Base-by-base conservation (phyloP, 1,139 yeast species). In the Dujonia santamariae region DNA sequence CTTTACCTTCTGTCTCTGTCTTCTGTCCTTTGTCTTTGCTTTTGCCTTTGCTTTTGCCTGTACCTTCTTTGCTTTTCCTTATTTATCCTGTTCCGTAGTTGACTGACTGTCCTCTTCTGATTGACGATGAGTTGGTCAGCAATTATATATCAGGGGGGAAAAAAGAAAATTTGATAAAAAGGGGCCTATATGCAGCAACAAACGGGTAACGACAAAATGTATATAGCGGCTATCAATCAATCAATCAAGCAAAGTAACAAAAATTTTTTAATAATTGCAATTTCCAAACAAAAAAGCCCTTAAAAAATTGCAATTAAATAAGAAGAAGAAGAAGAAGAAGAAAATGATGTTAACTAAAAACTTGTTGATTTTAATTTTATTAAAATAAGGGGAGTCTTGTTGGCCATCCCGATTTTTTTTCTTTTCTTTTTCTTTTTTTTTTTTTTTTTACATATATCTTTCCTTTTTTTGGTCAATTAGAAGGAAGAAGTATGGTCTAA, bases 401-500 rank as follows among this genome's bases (percentile, higher is more conserved):
- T 12, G 12, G 7, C 7, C n/a, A 7, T 24, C 26, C 15, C 7
- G 26, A 7, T 24, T 24, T 7, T 12, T 13, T 13, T 24, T 12
- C 12, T 24, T 12, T 24, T 24, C 12, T 24, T 12, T 24, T 26
- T 16, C 28, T 13, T 26, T 14, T 26, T 26, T 26, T 26, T 16
- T 13, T 11, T 26, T 14, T 16, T 16, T 26, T n/a, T n/a, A 7
- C 21, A 9, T n/a, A n/a, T n/a, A n/a, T n/a, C n/a, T n/a, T n/a
- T n/a, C n/a, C n/a, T n/a, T n/a, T n/a, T n/a, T n/a, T 22, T 22
- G 25, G 13, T 22, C 25, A 22, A n/a, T 22, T 11, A 22, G 25
- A 22, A 22, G 12, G 12, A 22, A 22, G 25, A 7, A 22, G 12
- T 11, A 22, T 14, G 25, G 9, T 11, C 9, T 22, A n/a, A 22